Evolutionary conservation across 139 green algal genomes (phyloP), one percentile per base, ranked within the genome.

Genomic region (Picochlorum sp.): DNA sequence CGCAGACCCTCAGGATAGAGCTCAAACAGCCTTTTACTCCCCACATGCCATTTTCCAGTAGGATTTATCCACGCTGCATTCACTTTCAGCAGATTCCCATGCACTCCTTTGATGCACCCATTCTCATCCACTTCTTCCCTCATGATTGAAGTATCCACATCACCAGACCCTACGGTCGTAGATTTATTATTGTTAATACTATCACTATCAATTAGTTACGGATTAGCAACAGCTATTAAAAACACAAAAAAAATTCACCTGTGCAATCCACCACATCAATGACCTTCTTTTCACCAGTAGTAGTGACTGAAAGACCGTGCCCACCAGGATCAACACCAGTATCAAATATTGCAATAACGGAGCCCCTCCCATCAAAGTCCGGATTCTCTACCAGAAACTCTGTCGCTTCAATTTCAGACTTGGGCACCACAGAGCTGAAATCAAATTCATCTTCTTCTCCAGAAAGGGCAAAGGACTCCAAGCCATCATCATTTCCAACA

Each of bases 311-410:
- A 58, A 96, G 69, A 2, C 86, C 86, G 5, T 71, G 65, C 1
- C 85, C 84, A 7, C 87, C 79, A 25, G 80, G 77, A 50, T 87
- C 80, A 7, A 84, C 74, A 7, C 86, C 88, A 1, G 88, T 93
- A 65, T 96, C 89, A 33, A 96, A 83, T 25, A 96, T 94, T 6
- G 81, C 83, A 4, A 95, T 74, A 16, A 92, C 65, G 4, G 83
- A 67, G 10, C 84, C 86, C 0, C 85, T 66, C 0, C 89, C 89
- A 70, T 96, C 88, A 61, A 74, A 87, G 1, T 77, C 28, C 1
- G 85, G 84, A 52, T 91, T 52, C 10, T 76, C 53, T 73, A 89
- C 37, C 33, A 82, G 47, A 31, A 85, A 86, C 2, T 58, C 55
- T 18, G 76, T 44, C 7, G 81, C 84, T 35, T 85, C 80, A 29